Base-by-base conservation (phyloP, 2,329 filamentous ascomycete genomes). In the Aspergillus candidus region DNA sequence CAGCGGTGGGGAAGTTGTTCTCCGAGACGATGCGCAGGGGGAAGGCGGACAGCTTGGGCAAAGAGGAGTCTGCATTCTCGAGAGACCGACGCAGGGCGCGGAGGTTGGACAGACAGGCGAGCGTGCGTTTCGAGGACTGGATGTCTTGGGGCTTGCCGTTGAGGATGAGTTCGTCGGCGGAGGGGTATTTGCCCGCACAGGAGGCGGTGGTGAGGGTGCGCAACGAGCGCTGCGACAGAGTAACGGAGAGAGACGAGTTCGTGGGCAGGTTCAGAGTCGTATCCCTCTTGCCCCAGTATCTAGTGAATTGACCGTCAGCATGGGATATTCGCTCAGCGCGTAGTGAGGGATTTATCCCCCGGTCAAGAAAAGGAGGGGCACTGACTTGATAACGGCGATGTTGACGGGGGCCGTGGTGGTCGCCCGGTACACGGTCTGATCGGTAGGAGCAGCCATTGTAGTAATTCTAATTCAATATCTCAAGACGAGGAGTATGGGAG, bases 1-100 rank as follows among this genome's bases (percentile, higher is more conserved):
- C 93, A 18, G 93, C 93, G 2, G 93, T 98, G 51, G 93, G 93
- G 77, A 98, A 98, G 78, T 98, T 98, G 78, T 98, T 98, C 73
- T 93, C 86, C 45, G 87, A 93, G 44, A 96, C 89, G 54, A 98
- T 84, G 57, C 84, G 86, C 49, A 98, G 80, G 30, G 86, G 82
- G 59, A 86, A 75, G 40, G 75, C 65, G 10, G 88, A 86, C 45
- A 98, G 81, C 67, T 86, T 88, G 35, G 91, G 88, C n/a, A 95
- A 78, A 15, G 80, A 82, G 0, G 82, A 57, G 64, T 95, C 75
- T 49, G 76, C 69, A 31, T 75, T 73, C 69, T 98, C 93, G 59
- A 97, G 76, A 17, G 80, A 74, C 41, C 81, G 76, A 50, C 93
- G 86, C 36, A 93, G 82, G 41, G 81, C 67, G 46, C 91, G 86